Evolutionary conservation across 148 eudicot genomes (phyloP).

Genomic region (Rhododendron williamsianum): DNA sequence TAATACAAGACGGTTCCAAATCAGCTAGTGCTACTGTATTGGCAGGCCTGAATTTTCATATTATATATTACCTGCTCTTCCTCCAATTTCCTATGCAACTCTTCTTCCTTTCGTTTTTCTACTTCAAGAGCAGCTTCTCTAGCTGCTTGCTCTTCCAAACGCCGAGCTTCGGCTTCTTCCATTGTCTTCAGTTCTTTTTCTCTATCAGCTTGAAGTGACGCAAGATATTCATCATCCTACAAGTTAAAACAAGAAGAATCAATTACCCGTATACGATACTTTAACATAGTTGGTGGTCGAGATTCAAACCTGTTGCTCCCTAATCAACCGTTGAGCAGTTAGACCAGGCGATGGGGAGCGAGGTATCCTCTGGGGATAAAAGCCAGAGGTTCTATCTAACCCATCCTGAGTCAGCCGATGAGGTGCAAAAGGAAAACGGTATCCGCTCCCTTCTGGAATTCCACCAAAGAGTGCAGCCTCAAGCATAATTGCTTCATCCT

Average conservation of each 20-base stretch:
- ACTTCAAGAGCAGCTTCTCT: slow-evolving; percentile 69
- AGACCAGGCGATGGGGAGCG: slow-evolving; percentile 88
- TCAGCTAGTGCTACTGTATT: not conserved
- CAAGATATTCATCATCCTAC: slow-evolving; percentile 94
- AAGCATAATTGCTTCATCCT: slow-evolving; percentile 97
- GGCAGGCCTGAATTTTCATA: not conserved
- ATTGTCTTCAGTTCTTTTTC: slow-evolving; percentile 69
- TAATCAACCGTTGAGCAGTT: slow-evolving; percentile 75
- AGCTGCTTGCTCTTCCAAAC: slow-evolving; percentile 45
- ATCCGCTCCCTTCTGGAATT: slow-evolving; percentile 54
- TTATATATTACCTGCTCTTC: slow-evolving; percentile 62
- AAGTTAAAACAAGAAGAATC: slow-evolving; percentile 9
- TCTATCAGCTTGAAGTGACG: slow-evolving; percentile 90
- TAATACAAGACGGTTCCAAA: not conserved
- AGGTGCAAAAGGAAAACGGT: slow-evolving; percentile 55
- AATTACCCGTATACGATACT: not conserved
- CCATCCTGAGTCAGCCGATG: slow-evolving; percentile 51
- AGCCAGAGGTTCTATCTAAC: slow-evolving; percentile 25
- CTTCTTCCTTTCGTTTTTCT: slow-evolving; percentile 66
- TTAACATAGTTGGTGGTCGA: not conserved
- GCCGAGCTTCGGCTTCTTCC: slow-evolving; percentile 49
- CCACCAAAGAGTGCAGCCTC: slow-evolving; percentile 99
- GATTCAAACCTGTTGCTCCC: slow-evolving; percentile 77
- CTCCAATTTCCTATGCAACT: slow-evolving; percentile 43
- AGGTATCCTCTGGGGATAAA: slow-evolving; percentile 39